Evolutionary conservation across 2,329 filamentous ascomycete genomes (phyloP).

Genomic region (Chrysosphaeria jannelii): DNA sequence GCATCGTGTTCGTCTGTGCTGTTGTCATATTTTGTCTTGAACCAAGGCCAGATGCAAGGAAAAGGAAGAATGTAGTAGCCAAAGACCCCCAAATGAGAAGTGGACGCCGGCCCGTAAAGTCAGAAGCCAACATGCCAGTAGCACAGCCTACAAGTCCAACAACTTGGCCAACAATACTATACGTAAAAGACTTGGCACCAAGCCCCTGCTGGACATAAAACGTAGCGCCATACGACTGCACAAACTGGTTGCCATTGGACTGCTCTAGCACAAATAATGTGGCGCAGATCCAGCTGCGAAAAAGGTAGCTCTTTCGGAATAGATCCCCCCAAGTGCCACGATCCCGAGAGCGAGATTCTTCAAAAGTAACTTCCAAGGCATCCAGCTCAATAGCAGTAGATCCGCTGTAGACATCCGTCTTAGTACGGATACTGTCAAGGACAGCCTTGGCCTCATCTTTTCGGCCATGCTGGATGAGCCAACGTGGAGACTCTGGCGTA

Average conservation of each 20-base stretch:
- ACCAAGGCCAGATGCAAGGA: conserved; percentile 2
- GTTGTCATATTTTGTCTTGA: neutral
- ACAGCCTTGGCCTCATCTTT: conserved; percentile 14
- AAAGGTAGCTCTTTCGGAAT: conserved; percentile 4
- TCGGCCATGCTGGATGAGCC: conserved; percentile 14
- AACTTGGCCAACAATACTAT: conserved; percentile 4
- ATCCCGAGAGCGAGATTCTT: conserved; percentile 1
- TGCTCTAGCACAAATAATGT: conserved; percentile 4
- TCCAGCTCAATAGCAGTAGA: conserved; percentile 3
- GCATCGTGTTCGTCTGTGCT: conserved; percentile 2
- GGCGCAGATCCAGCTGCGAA: conserved; percentile 3
- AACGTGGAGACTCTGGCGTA: conserved; percentile 20
- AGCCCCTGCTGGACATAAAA: conserved; percentile 4
- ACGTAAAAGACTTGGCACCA: conserved; percentile 3
- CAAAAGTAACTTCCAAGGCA: conserved; percentile 2
- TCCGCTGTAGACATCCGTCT: conserved; percentile 10
- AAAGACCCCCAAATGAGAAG: conserved; percentile 1
- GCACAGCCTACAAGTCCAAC: conserved; percentile 2
- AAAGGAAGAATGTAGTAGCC: conserved; percentile 2
- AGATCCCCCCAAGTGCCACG: conserved; percentile 2
- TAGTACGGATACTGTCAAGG: conserved; percentile 7
- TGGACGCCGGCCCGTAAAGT: conserved; percentile 2
- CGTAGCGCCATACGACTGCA: conserved; percentile 3
- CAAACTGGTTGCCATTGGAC: conserved; percentile 5
- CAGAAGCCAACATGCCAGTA: conserved; percentile 1